Conservation (phyloP, 2,329 filamentous ascomycete species). For the Drechslerella coelobrocha region DNA sequence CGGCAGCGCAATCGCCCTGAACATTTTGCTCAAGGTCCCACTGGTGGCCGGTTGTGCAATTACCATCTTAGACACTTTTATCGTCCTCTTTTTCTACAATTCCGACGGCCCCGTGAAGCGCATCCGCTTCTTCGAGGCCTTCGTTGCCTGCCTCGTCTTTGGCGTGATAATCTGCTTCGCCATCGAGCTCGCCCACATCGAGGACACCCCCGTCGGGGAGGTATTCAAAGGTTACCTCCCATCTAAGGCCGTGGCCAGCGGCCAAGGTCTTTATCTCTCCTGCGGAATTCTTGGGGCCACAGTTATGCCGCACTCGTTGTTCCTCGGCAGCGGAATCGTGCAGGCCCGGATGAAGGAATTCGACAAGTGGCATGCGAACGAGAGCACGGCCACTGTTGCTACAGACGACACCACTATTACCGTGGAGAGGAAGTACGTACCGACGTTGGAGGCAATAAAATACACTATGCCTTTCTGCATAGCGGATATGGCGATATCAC, state of each 20-base stretch:
- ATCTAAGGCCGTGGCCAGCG: constrained; percentile 66
- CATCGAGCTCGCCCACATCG: constrained; percentile 71
- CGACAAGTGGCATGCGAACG: constrained; percentile 66
- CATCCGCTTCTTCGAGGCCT: constrained; percentile 69
- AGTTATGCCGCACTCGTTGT: constrained; percentile 74
- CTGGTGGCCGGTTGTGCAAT: constrained; percentile 73
- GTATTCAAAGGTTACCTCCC: constrained; percentile 72
- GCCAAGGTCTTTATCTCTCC: constrained; percentile 70
- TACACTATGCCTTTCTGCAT: constrained; percentile 77
- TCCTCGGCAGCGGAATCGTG: constrained; percentile 73
- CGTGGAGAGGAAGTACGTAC: constrained; percentile 68
- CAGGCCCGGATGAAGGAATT: constrained; percentile 71
- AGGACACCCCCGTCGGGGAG: constrained; percentile 64
- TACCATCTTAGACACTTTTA: constrained; percentile 72
- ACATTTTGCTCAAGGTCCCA: constrained; percentile 69
- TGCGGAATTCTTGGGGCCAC: constrained; percentile 80
- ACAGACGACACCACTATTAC: constrained; percentile 52
- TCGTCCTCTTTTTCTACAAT: constrained; percentile 72
- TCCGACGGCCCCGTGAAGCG: constrained; percentile 67
- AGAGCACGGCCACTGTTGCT: constrained; percentile 58
- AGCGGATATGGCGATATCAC: constrained; percentile 71
- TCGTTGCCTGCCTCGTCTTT: constrained; percentile 70
- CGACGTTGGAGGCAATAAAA: constrained; percentile 74
- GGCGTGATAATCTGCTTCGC: constrained; percentile 74
- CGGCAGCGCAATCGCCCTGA: constrained; percentile 73